Percentiles rank a stretch among this genome's conserved stretches.
These are phyloP conservation scores for Cordyceps tenuipes DNA, from an alignment of 2,329 filamentous ascomycete genomes.

Conservation along the genomic window DNA sequence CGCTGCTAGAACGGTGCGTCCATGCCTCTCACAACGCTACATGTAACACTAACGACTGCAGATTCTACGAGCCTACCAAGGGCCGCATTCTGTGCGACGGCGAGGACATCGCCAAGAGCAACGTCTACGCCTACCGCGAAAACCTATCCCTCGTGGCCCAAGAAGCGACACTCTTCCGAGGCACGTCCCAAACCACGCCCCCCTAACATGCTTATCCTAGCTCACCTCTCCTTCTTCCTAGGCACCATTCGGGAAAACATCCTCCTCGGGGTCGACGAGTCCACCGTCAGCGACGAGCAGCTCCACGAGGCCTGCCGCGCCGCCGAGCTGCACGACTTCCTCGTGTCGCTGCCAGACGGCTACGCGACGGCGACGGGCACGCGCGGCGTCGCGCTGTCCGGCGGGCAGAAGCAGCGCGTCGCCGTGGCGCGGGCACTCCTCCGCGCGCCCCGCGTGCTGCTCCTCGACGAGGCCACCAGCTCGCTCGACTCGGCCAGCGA, in stretches of 20 bases:
- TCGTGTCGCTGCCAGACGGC: conserved; percentile 56
- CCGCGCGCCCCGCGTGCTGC: conserved; percentile 54
- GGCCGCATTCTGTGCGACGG: conserved; percentile 60
- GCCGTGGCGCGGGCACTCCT: conserved; percentile 62
- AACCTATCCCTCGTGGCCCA: conserved; percentile 65
- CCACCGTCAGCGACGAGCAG: conserved; percentile 41
- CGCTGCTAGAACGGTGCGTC: conserved; percentile 43
- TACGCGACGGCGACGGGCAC: conserved; percentile 62
- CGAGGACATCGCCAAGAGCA: conserved; percentile 48
- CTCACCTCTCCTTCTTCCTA: conserved; percentile 2
- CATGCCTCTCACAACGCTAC: not conserved
- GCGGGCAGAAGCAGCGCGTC: conserved; percentile 65
- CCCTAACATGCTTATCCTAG: too few species aligned
- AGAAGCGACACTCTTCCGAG: conserved; percentile 64
- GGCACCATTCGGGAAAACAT: conserved; percentile 62
- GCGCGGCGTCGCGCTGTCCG: conserved; percentile 56
- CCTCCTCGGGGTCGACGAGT: conserved; percentile 52
- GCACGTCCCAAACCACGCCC: conserved; percentile 21
- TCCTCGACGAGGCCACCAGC: conserved; percentile 67
- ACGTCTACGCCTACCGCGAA: conserved; percentile 54
- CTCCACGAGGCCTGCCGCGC: conserved; percentile 47
- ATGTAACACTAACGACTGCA: conserved; percentile 3
- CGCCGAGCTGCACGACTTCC: conserved; percentile 65
- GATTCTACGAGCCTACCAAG: conserved; percentile 60
- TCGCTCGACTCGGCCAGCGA: conserved; percentile 58